phyloP scores from a whole-genome alignment of 2,329 filamentous ascomycete genomes.

The Lachnellula cervina region DNA sequence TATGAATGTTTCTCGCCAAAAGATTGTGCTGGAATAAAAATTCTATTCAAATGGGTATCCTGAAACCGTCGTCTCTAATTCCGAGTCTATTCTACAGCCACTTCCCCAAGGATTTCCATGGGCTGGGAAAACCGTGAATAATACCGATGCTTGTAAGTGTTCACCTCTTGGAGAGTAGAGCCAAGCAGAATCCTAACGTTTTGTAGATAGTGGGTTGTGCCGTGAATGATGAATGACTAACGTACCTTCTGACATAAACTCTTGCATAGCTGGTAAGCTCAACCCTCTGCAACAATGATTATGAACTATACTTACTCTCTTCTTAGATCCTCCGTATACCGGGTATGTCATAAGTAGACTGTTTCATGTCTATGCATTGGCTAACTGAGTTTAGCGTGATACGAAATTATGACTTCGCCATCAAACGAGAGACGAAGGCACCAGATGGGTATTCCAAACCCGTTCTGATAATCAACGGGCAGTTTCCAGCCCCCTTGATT shows the following conservation, averaged over 20 bases:
- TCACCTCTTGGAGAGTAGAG: neutral
- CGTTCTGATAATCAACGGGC: conserved; percentile 41
- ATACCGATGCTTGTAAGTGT: conserved; percentile 33
- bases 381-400: conserved; percentile 29
- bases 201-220: conserved; percentile 6
- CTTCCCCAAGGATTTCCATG: conserved; percentile 48
- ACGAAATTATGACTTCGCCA: conserved; percentile 30
- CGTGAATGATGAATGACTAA: neutral
- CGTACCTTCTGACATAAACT: neutral
- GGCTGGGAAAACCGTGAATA: conserved; percentile 40
- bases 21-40: neutral
- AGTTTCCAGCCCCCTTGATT: conserved; percentile 32
- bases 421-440: conserved; percentile 24
- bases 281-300: neutral
- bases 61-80: neutral
- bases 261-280: conserved; percentile 3
- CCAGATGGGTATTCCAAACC: conserved; percentile 44
- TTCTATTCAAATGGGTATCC: neutral
- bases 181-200: neutral
- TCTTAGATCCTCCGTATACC: conserved; percentile 7
- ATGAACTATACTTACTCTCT: neutral
- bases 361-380: neutral
- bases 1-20: neutral
- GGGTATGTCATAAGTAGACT: conserved; percentile 3
- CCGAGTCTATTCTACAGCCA: conserved; percentile 24